Percentiles rank a stretch among this genome's conserved stretches.
These are phyloP conservation scores for Neocatenulostroma microsporum DNA, from an alignment of 2,329 filamentous ascomycete genomes.

Conservation along the genomic window DNA sequence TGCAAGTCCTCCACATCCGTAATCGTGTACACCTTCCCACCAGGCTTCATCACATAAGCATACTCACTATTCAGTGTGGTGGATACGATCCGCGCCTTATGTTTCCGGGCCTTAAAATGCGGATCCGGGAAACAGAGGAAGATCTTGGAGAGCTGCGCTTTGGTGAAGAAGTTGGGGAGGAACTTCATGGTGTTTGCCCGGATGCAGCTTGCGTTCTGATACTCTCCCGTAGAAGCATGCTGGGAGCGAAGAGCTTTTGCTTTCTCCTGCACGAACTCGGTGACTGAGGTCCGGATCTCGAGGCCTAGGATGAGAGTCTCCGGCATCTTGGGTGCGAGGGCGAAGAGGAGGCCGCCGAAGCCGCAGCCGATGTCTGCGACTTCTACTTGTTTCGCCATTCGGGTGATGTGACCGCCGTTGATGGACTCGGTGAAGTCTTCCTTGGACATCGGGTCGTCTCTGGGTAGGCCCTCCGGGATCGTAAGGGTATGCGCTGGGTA, in stretches of 20 bases:
- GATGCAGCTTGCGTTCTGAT: constrained; percentile 82
- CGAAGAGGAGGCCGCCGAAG: constrained; percentile 84
- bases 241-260: constrained; percentile 72
- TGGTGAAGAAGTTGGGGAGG: constrained; percentile 91
- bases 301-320: constrained; percentile 78
- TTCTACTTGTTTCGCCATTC: constrained; percentile 64
- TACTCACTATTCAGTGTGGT: constrained; percentile 86
- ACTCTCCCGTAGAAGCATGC: constrained; percentile 37
- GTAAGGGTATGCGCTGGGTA: constrained; percentile 61
- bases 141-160: constrained; percentile 74
- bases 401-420: constrained; percentile 2
- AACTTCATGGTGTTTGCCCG: constrained; percentile 99
- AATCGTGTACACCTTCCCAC: constrained; percentile 88
- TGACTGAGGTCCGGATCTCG: constrained; percentile 85
- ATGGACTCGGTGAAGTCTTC: constrained; percentile 7
- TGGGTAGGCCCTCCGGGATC: constrained; percentile 6
- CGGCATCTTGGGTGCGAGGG: constrained; percentile 72
- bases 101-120: constrained; percentile 95
- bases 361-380: constrained; percentile 96
- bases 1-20: constrained; percentile 95
- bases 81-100: constrained; percentile 92
- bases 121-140: constrained; percentile 99
- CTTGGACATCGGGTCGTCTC: constrained; percentile 11
- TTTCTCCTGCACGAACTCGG: constrained; percentile 82
- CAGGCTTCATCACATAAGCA: constrained; percentile 73